Percentiles rank a stretch among this genome's conserved stretches.
These are phyloP conservation scores for Periconia sp. DNA, from an alignment of 2,329 filamentous ascomycete species.

Conservation along the genomic window DNA sequence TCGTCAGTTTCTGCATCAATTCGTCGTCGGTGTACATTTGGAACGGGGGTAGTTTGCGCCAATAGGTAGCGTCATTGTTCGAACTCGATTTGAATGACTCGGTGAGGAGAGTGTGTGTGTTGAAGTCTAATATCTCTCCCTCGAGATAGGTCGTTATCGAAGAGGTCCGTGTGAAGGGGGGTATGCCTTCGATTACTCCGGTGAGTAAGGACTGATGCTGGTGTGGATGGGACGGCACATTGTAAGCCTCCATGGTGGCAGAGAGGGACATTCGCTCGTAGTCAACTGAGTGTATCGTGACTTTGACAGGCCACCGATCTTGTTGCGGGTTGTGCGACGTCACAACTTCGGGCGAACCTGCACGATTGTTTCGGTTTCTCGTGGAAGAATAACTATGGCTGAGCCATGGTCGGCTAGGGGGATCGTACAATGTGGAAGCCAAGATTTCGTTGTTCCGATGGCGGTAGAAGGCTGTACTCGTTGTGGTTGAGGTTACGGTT, in stretches of 20 bases:
- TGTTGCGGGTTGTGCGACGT: slow-evolving; percentile 41
- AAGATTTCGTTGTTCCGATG: slow-evolving; percentile 25
- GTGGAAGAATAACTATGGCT: slow-evolving; percentile 34
- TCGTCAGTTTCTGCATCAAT: slow-evolving; percentile 48
- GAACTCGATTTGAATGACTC: slow-evolving; percentile 50
- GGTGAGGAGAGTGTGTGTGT: slow-evolving; percentile 54
- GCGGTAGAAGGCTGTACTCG: slow-evolving; percentile 24
- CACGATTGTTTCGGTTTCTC: slow-evolving; percentile 20
- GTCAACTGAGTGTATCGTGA: slow-evolving; percentile 65
- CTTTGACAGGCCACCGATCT: slow-evolving; percentile 68
- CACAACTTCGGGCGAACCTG: slow-evolving; percentile 17
- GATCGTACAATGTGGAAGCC: slow-evolving; percentile 27
- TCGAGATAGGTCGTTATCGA: slow-evolving; percentile 67
- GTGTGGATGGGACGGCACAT: slow-evolving; percentile 57
- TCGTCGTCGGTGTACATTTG: slow-evolving; percentile 42
- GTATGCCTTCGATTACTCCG: slow-evolving; percentile 10
- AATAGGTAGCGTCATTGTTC: slow-evolving; percentile 51
- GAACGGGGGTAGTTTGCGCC: slow-evolving; percentile 52
- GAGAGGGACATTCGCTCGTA: slow-evolving; percentile 62
- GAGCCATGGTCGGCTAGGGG: slow-evolving; percentile 42
- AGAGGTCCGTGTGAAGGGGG: slow-evolving; percentile 37
- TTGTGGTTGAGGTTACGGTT: slow-evolving; percentile 31
- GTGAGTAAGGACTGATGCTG: slow-evolving; percentile 29
- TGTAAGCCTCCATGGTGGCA: slow-evolving; percentile 71
- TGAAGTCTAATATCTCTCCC: slow-evolving; percentile 68